Evolutionary conservation across 331 rosid species (phyloP).

Genomic region (Rhamnella rubrinervis): DNA sequence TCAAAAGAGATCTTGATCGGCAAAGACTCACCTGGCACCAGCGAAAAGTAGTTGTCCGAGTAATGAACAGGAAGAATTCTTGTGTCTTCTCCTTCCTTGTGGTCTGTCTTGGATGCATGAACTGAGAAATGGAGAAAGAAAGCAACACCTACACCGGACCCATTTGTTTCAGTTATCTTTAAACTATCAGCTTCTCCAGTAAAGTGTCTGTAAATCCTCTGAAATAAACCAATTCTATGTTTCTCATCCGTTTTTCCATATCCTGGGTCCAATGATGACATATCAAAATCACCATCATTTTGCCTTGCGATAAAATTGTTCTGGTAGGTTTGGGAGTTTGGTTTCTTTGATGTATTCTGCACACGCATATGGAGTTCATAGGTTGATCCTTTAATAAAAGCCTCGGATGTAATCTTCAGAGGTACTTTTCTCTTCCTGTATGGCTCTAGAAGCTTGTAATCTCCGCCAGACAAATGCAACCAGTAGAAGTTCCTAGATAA

Average conservation of each 20-base stretch:
- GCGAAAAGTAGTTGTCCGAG: conserved; percentile 84
- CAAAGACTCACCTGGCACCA: conserved; percentile 74
- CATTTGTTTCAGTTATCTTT: conserved; percentile 49
- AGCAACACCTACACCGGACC: conserved; percentile 64
- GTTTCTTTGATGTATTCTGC: conserved; percentile 57
- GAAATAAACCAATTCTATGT: conserved; percentile 38
- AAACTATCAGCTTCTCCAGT: conserved; percentile 33
- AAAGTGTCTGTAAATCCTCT: conserved; percentile 45
- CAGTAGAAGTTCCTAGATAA: conserved; percentile 89
- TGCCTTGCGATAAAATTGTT: conserved; percentile 33
- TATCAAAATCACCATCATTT: conserved; percentile 33
- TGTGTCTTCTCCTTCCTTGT: conserved; percentile 68
- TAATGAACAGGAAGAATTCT: conserved; percentile 91
- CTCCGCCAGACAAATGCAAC: conserved; percentile 79
- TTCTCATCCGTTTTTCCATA: conserved; percentile 29
- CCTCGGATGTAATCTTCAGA: conserved; percentile 62
- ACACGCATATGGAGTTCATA: conserved; percentile 61
- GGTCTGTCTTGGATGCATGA: conserved; percentile 46
- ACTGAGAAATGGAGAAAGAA: conserved; percentile 83
- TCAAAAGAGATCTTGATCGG: conserved; percentile 61
- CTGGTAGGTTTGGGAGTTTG: conserved; percentile 36
- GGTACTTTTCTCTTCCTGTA: conserved; percentile 65
- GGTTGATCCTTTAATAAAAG: conserved; percentile 49
- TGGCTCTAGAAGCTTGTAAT: conserved; percentile 77
- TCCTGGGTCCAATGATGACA: conserved; percentile 25